Conservation (phyloP, 2,329 filamentous ascomycete species). For the Colletotrichum sidae region DNA sequence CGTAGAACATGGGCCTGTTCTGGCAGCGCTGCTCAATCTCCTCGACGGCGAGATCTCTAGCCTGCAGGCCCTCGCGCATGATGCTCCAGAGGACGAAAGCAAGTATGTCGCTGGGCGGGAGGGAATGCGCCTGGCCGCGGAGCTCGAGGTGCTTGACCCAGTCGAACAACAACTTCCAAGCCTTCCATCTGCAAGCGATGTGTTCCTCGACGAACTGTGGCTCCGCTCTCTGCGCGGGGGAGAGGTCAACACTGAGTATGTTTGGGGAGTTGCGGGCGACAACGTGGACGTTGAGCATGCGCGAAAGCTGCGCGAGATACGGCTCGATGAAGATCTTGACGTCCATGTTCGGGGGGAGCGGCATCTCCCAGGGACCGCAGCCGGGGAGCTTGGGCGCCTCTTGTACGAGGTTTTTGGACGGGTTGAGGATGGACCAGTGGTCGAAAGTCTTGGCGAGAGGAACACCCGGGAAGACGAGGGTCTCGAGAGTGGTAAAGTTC, state of each 20-base stretch:
- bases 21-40: too few species aligned
- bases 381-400: slow-evolving; percentile 15
- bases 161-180: not conserved
- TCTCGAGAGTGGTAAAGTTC: too few species aligned
- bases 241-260: not conserved
- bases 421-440: not conserved
- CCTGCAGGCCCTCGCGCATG: too few species aligned
- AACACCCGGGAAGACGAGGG: too few species aligned
- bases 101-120: too few species aligned
- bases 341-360: slow-evolving; percentile 17
- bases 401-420: not conserved
- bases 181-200: not conserved
- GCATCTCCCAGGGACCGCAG: slow-evolving; percentile 14
- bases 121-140: not conserved
- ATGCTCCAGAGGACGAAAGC: too few species aligned
- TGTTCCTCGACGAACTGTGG: not conserved
- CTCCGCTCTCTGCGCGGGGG: not conserved
- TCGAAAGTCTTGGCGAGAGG: not conserved
- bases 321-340: not conserved
- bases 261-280: not conserved
- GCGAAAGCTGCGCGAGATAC: not conserved
- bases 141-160: slow-evolving; percentile 13
- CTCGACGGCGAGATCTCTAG: too few species aligned
- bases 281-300: not conserved
- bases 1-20: too few species aligned